Evolutionary conservation across 2,329 filamentous ascomycete species (phyloP).

Genomic region (Colletotrichum limetticola): DNA sequence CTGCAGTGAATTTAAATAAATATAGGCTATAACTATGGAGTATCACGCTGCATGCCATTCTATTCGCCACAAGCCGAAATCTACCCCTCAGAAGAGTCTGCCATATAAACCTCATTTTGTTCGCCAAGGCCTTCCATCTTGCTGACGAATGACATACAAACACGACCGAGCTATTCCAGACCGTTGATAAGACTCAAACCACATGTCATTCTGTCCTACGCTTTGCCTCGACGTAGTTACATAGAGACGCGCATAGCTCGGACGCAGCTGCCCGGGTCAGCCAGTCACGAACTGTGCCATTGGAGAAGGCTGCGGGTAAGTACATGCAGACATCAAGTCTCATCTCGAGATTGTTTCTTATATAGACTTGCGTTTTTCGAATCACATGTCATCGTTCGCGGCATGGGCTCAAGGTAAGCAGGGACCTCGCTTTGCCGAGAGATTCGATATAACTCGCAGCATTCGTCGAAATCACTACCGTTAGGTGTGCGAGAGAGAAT

Average conservation of each 20-base stretch:
- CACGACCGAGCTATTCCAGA: background rate
- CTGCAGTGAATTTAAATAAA: background rate
- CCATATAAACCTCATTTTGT: background rate
- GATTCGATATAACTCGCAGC: background rate
- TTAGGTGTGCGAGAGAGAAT: background rate
- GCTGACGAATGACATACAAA: background rate
- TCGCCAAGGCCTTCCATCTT: background rate
- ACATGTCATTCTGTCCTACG: background rate
- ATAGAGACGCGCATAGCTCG: background rate
- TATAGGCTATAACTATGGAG: rapidly evolving
- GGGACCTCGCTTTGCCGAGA: background rate
- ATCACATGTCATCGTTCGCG: background rate
- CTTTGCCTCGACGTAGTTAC: background rate
- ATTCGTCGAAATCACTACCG: background rate
- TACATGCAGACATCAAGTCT: background rate
- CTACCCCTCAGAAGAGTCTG: background rate
- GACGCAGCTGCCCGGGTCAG: background rate
- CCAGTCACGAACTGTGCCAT: background rate
- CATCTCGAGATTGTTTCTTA: background rate
- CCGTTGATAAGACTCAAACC: background rate
- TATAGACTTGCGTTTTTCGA: background rate
- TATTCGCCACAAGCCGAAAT: background rate
- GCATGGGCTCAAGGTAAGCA: background rate
- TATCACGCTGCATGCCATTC: rapidly evolving
- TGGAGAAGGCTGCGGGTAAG: background rate